Percentiles rank a stretch among this genome's conserved stretches.
These are phyloP conservation scores for Spathaspora jeffriesii DNA, from an alignment of 1,139 yeast genomes.

Conservation along the genomic window DNA sequence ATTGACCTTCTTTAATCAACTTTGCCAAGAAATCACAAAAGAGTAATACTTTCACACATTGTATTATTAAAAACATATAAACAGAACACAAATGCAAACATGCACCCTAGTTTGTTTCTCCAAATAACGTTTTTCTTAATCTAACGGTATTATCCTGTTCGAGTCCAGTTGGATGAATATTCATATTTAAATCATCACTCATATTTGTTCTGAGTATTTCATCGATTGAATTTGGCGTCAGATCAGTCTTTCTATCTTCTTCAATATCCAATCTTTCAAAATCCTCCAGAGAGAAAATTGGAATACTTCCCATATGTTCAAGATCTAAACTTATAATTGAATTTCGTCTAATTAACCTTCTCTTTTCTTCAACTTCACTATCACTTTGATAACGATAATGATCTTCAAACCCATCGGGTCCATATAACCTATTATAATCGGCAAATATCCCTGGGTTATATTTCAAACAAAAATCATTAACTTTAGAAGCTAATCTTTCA, in stretches of 20 bases:
- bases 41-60: neutral
- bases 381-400: conserved; percentile 16
- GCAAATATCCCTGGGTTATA: conserved; percentile 81
- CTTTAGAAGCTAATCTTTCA: conserved; percentile 52
- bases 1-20: neutral
- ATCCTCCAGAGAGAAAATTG: conserved; percentile 30
- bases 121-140: neutral
- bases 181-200: neutral
- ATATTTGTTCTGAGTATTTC: neutral
- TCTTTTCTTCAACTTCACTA: conserved; percentile 14
- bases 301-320: conserved; percentile 30
- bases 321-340: conserved; percentile 13
- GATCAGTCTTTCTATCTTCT: neutral
- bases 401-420: conserved; percentile 6
- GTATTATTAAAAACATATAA: neutral
- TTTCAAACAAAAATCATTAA: conserved; percentile 67
- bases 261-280: conserved; percentile 12
- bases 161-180: neutral
- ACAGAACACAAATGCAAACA: neutral
- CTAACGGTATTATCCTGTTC: neutral
- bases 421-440: conserved; percentile 47
- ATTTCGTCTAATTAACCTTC: conserved; percentile 7
- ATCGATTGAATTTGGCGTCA: neutral
- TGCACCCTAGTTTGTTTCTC: neutral
- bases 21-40: neutral